Base-by-base conservation (phyloP, 108 stramenopile genomes). In the Phaeodactylum tricornutum region DNA sequence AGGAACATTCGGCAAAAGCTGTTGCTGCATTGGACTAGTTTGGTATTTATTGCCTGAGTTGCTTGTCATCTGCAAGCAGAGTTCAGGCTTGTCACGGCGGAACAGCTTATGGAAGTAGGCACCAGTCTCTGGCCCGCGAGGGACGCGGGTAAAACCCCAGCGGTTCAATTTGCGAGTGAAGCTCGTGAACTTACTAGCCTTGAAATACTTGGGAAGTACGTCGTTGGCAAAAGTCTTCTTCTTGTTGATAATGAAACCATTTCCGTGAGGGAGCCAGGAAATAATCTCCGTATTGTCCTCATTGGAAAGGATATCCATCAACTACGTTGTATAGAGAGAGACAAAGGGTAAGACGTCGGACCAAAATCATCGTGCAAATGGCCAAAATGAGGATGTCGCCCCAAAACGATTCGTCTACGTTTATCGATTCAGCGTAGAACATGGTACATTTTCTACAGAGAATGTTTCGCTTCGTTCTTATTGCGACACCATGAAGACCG, bases 121-220 rank as follows among this genome's bases (percentile, higher is more conserved):
- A 17, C 69, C 69, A 34, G 15, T 47, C 47, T 53, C 50, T 2
- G 34, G 49, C 7, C 66, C 66, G 7, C 66, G 52, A 4, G 50
- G 4, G 25, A 72, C 31, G 24, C 64, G 57, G 2, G 43, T 41
- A 31, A 57, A 58, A 35, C 74, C 68, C 74, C 74, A 75, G 26
- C 74, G 59, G 43, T 75, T 75, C 41, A 75, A 47, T 49, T 75
- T 75, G 29, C 74, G 59, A 16, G 74, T 70, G 53, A 95, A 92
- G 38, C 67, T 69, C 14, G 90, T 79, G 56, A 81, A 77, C 56
- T 89, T 90, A 42, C 86, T 77, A 30, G 86, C 87, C 36, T 81
- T 80, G 66, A 96, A 96, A 65, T 86, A 91, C 15, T 49, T 50
- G 4, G 86, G 88, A 65, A 96, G 66, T 20, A 84, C 50, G 14